These are phyloP conservation scores for Carallia brachiata DNA, from an alignment of 345 rosid species.

Conservation along the genomic window DNA sequence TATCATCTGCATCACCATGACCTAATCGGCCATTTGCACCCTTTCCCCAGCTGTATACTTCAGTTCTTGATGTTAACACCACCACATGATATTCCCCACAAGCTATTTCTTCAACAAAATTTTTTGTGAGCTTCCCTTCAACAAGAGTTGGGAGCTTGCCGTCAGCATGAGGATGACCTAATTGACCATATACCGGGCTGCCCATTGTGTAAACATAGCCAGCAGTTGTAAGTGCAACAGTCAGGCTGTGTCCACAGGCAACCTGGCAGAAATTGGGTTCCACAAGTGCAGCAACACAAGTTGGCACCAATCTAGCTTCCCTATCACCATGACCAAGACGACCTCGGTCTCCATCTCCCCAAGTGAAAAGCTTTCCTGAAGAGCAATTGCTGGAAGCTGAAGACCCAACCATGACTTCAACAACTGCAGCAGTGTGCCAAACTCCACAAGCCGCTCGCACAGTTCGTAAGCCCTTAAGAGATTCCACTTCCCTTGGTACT, in stretches of 20 bases:
- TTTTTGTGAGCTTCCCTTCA: conserved; percentile 42
- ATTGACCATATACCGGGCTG: conserved; percentile 41
- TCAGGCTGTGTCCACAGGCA: conserved; percentile 61
- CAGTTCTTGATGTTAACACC: conserved; percentile 52
- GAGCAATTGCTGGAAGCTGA: conserved; percentile 26
- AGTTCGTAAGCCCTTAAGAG: conserved; percentile 55
- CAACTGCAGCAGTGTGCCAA: conserved; percentile 83
- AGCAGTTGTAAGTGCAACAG: conserved; percentile 44
- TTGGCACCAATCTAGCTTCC: conserved; percentile 50
- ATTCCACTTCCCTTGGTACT: conserved; percentile 65
- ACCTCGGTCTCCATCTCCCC: conserved; percentile 68
- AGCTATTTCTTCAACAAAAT: conserved; percentile 50
- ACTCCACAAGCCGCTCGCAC: conserved; percentile 65
- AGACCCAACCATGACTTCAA: conserved; percentile 34
- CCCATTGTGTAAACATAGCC: conserved; percentile 64
- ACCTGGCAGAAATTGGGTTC: conserved; percentile 51
- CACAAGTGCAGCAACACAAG: conserved; percentile 41
- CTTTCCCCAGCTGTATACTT: conserved; percentile 69
- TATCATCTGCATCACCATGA: conserved; percentile 49
- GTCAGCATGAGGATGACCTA: conserved; percentile 40
- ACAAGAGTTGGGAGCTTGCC: conserved; percentile 44
- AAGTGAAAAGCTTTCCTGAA: conserved; percentile 55
- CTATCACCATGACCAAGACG: conserved; percentile 60
- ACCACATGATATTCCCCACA: conserved; percentile 65
- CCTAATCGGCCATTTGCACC: conserved; percentile 65